A percentile compares a stretch with the other conserved stretches of the same genome.
phyloP scores from a whole-genome alignment of 2,329 filamentous ascomycete species.

The Fusarium pseudograminearum region DNA sequence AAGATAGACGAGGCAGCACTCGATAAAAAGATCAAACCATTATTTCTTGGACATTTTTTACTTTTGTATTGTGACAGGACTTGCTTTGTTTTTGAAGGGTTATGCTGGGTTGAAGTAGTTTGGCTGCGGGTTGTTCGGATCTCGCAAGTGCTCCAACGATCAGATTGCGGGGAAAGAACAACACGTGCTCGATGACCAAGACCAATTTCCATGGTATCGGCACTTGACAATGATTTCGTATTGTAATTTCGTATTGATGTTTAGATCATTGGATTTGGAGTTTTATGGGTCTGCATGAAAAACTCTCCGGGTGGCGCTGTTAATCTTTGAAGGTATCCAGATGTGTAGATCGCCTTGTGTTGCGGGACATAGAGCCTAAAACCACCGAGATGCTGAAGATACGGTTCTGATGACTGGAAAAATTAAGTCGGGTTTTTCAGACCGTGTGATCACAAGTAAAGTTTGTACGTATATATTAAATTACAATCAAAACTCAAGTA shows the following conservation, averaged over 20 bases:
- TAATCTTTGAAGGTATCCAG: not conserved
- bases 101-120: constrained; percentile 4
- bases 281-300: not conserved
- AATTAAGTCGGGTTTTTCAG: too few species aligned
- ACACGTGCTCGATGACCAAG: constrained; percentile 29
- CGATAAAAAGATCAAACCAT: constrained; percentile 32
- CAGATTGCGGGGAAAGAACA: constrained; percentile 33
- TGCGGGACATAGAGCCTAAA: not conserved
- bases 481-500: too few species aligned
- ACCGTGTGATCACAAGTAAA: not conserved
- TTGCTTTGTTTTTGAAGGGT: constrained; percentile 6
- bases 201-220: not conserved
- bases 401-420: too few species aligned
- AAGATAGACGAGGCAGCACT: constrained; percentile 33
- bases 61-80: not conserved
- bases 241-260: constrained; percentile 13
- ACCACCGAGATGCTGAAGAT: not conserved
- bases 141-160: constrained; percentile 12
- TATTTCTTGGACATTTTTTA: constrained; percentile 6
- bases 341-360: not conserved
- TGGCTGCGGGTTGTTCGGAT: constrained; percentile 24
- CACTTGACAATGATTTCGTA: constrained; percentile 8
- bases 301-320: not conserved
- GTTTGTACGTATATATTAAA: too few species aligned
- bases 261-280: not conserved